Percentiles rank a stretch among this genome's conserved stretches.
Conservation (phyloP, 306 rosid species). For the Vigna reflexopilosa region DNA sequence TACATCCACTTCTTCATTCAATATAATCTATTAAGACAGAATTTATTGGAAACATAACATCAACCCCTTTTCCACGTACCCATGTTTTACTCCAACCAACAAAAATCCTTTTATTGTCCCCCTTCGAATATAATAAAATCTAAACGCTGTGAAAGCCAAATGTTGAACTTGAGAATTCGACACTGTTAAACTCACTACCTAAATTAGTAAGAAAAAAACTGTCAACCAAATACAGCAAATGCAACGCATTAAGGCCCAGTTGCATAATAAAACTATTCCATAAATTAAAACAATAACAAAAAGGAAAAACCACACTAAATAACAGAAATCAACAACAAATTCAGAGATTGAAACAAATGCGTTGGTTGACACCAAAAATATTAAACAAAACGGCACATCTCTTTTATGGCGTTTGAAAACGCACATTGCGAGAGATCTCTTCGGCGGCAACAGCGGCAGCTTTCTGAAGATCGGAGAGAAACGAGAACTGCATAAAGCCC, state of each 20-base stretch:
- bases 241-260: not conserved
- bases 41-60: not conserved
- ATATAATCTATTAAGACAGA: not conserved
- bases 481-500: conserved; percentile 78
- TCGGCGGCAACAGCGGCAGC: conserved; percentile 94
- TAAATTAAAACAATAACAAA: not conserved
- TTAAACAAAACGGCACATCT: not conserved
- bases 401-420: conserved; percentile 19
- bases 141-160: not conserved
- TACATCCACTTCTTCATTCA: conserved; percentile 13
- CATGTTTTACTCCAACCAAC: conserved; percentile 22
- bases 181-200: not conserved
- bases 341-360: conserved; percentile 23
- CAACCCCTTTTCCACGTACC: not conserved
- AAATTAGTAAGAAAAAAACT: conserved; percentile 20
- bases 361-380: not conserved
- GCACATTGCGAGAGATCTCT: conserved; percentile 94
- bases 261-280: not conserved
- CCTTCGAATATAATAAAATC: conserved; percentile 20
- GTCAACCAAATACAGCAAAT: not conserved
- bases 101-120: not conserved
- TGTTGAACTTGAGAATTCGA: not conserved
- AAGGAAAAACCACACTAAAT: not conserved
- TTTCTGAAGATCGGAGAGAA: conserved; percentile 85
- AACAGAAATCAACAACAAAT: conserved; percentile 14